Conservation (phyloP, 331 rosid genomes). For the Phaseolus coccineus region DNA sequence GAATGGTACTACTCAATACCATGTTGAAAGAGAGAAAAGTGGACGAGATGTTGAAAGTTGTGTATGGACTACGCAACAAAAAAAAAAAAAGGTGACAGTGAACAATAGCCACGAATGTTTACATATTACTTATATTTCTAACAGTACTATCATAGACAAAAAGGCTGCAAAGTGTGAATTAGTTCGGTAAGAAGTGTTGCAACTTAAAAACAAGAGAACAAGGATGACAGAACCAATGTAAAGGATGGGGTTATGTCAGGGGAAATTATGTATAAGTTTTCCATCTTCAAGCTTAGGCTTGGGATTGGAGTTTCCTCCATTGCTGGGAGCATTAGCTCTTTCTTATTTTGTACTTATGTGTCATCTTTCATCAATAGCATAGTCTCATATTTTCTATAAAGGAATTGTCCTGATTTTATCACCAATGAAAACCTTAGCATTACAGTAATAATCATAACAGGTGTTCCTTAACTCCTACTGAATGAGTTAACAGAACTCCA, state of each 20-base stretch:
- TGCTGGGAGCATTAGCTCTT: neutral
- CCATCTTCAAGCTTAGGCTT: conserved; percentile 1
- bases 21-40: neutral
- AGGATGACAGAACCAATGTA: neutral
- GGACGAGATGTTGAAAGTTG: neutral
- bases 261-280: neutral
- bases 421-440: conserved; percentile 19
- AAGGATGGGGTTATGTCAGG: neutral
- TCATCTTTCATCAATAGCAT: neutral
- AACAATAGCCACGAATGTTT: neutral
- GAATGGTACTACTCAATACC: neutral
- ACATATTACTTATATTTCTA: no score
- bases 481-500: conserved; percentile 23
- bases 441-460: conserved; percentile 5
- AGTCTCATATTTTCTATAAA: neutral
- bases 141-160: neutral
- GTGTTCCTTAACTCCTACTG: conserved; percentile 22
- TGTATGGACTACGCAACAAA: neutral
- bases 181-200: neutral
- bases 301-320: neutral
- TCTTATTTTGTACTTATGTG: neutral
- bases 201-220: neutral
- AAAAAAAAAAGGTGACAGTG: neutral
- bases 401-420: conserved; percentile 5
- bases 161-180: conserved; percentile 5